Conservation (phyloP, 1,139 yeast genomes). For the Diutina mesorugosa region DNA sequence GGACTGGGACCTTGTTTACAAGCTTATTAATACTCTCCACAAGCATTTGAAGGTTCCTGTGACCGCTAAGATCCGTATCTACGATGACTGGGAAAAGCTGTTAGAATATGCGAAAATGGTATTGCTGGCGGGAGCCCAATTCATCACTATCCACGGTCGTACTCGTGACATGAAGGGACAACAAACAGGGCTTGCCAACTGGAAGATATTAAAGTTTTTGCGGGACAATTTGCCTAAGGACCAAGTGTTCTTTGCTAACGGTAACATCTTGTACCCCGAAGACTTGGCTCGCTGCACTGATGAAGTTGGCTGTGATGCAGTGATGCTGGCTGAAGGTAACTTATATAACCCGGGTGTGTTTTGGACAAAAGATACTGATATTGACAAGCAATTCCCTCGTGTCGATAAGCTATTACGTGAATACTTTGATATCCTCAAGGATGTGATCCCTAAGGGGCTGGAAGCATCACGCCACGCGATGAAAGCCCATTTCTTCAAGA, state of each 20-base stretch:
- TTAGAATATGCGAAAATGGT: constrained; percentile 84
- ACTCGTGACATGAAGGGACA: constrained; percentile 98
- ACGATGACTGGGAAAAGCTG: constrained; percentile 74
- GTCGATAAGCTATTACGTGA: constrained; percentile 77
- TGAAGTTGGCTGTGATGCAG: constrained; percentile 67
- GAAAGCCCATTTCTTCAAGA: constrained; percentile 88
- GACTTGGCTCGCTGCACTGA: constrained; percentile 61
- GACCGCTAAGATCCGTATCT: constrained; percentile 90
- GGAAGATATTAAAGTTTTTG: constrained; percentile 66
- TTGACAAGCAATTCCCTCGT: constrained; percentile 66
- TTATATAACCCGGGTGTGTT: constrained; percentile 90
- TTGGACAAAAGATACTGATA: constrained; percentile 38
- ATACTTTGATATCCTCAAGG: constrained; percentile 72
- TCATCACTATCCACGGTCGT: constrained; percentile 89
- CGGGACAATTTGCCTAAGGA: constrained; percentile 71
- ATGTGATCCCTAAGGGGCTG: constrained; percentile 32
- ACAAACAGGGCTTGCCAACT: constrained; percentile 87
- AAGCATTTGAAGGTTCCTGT: constrained; percentile 71
- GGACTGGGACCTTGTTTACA: constrained; percentile 79
- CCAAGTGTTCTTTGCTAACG: constrained; percentile 88
- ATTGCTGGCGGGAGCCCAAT: constrained; percentile 90
- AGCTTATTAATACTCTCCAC: constrained; percentile 61
- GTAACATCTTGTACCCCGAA: constrained; percentile 76
- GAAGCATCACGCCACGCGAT: constrained; percentile 70
- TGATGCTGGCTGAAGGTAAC: constrained; percentile 97